phyloP scores from a whole-genome alignment of 768 basidiomycete species.

The Favolaschia claudopus region DNA sequence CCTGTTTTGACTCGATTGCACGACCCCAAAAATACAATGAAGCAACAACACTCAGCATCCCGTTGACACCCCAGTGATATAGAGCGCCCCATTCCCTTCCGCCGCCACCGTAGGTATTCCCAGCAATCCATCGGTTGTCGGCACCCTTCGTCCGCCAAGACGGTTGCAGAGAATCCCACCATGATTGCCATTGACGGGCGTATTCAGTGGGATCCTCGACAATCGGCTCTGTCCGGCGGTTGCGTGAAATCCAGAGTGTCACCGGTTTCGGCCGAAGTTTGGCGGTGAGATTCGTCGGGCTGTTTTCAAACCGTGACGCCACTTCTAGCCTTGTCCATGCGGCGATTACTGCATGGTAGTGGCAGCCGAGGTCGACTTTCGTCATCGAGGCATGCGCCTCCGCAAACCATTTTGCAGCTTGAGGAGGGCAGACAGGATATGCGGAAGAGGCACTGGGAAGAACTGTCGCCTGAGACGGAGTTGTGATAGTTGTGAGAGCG shows the following conservation, averaged over 20 bases:
- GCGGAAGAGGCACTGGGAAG: too few species aligned
- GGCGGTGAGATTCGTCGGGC: neutral
- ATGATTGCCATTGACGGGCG: neutral
- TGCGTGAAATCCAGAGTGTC: neutral
- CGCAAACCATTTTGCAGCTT: neutral
- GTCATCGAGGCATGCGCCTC: neutral
- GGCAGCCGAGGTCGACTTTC: neutral
- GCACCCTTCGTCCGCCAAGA: neutral
- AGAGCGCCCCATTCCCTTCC: too few species aligned
- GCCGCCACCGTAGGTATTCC: neutral
- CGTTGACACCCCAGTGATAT: too few species aligned
- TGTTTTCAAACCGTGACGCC: neutral
- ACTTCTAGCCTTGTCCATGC: constrained; percentile 3
- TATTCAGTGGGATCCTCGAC: neutral
- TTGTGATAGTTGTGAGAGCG: too few species aligned
- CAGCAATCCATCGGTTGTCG: neutral
- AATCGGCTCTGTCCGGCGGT: neutral
- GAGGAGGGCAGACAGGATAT: neutral
- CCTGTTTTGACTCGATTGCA: too few species aligned
- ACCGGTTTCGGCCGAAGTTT: neutral
- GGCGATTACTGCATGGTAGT: neutral
- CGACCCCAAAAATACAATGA: too few species aligned
- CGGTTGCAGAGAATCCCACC: constrained; percentile 9
- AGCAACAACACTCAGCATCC: too few species aligned
- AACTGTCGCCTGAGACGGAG: too few species aligned